Percentiles rank a stretch among this genome's conserved stretches.
Conservation (phyloP, 106 monocot genomes). For the Allium fistulosum region DNA sequence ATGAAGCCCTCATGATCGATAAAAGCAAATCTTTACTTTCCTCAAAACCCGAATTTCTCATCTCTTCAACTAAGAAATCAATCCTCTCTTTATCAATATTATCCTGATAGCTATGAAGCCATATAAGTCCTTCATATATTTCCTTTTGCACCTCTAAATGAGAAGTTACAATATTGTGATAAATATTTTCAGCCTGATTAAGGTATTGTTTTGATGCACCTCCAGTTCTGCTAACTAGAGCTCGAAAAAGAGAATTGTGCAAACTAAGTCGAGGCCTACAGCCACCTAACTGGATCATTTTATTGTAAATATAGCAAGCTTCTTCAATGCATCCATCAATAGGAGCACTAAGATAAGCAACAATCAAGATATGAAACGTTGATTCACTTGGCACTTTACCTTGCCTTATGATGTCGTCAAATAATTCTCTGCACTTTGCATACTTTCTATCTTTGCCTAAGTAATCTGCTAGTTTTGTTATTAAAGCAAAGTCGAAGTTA, state of each 20-base stretch:
- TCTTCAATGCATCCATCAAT: constrained; percentile 66
- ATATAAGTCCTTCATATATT: constrained; percentile 72
- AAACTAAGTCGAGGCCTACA: constrained; percentile 72
- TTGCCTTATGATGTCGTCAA: constrained; percentile 62
- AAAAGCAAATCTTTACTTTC: constrained; percentile 65
- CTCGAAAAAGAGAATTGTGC: constrained; percentile 82
- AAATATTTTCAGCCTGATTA: constrained; percentile 84
- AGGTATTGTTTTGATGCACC: constrained; percentile 44
- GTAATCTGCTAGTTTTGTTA: constrained; percentile 73
- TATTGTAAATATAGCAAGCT: constrained; percentile 76
- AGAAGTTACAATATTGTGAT: constrained; percentile 56
- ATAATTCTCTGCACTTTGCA: constrained; percentile 73
- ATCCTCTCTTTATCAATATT: constrained; percentile 62
- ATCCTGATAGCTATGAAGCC: constrained; percentile 95
- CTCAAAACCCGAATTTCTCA: constrained; percentile 36
- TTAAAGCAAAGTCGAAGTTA: constrained; percentile 63
- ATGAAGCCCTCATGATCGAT: constrained; percentile 75
- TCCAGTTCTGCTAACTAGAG: constrained; percentile 50
- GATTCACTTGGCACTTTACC: constrained; percentile 77
- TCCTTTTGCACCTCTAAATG: constrained; percentile 60
- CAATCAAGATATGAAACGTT: constrained; percentile 73
- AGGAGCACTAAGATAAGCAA: constrained; percentile 69
- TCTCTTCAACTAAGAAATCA: constrained; percentile 48
- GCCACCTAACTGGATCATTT: constrained; percentile 81
- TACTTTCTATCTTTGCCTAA: constrained; percentile 71